Conservation (phyloP, 768 basidiomycete genomes). For the Phanerochaete sordida region DNA sequence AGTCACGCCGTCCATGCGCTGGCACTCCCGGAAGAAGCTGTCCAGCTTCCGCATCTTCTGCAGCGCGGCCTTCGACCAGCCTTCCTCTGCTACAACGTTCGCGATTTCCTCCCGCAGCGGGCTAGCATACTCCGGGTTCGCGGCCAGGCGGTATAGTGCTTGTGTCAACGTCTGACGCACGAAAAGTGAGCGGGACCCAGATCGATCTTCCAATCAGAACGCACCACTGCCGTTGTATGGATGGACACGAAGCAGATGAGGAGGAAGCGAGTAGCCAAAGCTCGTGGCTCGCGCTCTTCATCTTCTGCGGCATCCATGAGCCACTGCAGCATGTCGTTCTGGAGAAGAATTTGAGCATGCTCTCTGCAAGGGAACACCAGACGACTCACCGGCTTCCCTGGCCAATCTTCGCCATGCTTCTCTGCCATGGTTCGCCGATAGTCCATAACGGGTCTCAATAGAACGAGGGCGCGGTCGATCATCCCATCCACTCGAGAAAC, state of each 20-base stretch:
- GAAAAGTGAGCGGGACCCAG: neutral
- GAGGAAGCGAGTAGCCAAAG: slow-evolving; percentile 2
- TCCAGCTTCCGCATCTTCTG: slow-evolving; percentile 31
- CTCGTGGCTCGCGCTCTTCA: neutral
- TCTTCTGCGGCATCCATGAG: slow-evolving; percentile 14
- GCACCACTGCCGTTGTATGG: slow-evolving; percentile 16
- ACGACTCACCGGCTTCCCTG: slow-evolving; percentile 7
- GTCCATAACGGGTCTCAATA: slow-evolving; percentile 11
- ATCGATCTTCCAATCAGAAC: neutral
- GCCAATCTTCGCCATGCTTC: slow-evolving; percentile 10
- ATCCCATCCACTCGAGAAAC: neutral
- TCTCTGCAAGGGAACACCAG: too few species aligned
- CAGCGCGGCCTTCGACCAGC: slow-evolving; percentile 27
- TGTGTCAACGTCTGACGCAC: slow-evolving; percentile 22
- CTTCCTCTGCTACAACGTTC: slow-evolving; percentile 17
- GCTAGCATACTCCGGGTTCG: slow-evolving; percentile 23
- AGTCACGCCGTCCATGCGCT: slow-evolving; percentile 21
- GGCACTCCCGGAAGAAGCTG: slow-evolving; percentile 31
- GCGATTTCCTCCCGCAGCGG: slow-evolving; percentile 30
- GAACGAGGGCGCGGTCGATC: neutral
- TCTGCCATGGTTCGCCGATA: slow-evolving; percentile 12
- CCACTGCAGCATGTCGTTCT: slow-evolving; percentile 21
- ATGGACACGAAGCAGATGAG: slow-evolving; percentile 21
- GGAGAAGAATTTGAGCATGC: neutral
- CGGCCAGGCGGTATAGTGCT: slow-evolving; percentile 28